Conservation (phyloP, 179 eudicot species). For the Silene coronaria region DNA sequence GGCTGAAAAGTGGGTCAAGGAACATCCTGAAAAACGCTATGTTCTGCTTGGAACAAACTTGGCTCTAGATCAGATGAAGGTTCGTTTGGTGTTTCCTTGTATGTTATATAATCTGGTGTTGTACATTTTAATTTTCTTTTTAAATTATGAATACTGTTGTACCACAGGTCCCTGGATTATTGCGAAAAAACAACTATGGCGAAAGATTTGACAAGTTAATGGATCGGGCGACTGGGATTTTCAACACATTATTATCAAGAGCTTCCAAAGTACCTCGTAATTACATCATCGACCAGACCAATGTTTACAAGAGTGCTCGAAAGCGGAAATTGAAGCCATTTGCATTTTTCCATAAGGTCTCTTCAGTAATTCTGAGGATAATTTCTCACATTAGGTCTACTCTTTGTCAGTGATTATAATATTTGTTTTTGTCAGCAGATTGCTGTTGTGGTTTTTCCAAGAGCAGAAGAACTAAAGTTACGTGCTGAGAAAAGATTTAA, state of each 20-base stretch:
- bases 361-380: background rate
- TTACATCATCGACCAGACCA: constrained; percentile 61
- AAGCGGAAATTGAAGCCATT: constrained; percentile 59
- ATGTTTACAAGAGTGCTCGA: constrained; percentile 63
- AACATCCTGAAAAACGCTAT: constrained; percentile 60
- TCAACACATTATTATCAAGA: constrained; percentile 53
- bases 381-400: background rate
- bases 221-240: constrained; percentile 53
- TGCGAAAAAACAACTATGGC: constrained; percentile 46
- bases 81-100: constrained; percentile 3
- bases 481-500: constrained; percentile 47
- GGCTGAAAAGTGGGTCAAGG: constrained; percentile 59
- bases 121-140: background rate
- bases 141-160: background rate
- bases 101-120: background rate
- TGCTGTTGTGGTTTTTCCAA: constrained; percentile 60
- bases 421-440: constrained; percentile 31
- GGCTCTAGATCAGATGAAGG: constrained; percentile 73
- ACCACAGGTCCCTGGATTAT: constrained; percentile 52
- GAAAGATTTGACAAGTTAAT: constrained; percentile 54
- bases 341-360: constrained; percentile 46
- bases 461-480: constrained; percentile 39
- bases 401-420: background rate
- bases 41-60: constrained; percentile 62
- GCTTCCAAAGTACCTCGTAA: constrained; percentile 51